Base-by-base conservation (phyloP, 2,329 filamentous ascomycete genomes). In the Grosmannia serpens region DNA sequence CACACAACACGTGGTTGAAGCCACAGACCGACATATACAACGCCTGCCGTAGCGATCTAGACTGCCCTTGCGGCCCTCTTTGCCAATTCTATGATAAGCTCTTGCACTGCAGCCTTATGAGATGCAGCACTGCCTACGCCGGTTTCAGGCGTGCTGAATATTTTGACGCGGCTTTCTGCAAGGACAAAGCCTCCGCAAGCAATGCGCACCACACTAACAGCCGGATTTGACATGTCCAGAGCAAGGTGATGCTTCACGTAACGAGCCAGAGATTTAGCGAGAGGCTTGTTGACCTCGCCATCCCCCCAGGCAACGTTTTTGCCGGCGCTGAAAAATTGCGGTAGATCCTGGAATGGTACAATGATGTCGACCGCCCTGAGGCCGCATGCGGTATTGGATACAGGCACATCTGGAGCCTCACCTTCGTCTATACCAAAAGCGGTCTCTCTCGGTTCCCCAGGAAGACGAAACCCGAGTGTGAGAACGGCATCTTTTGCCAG, bases 101-200 rank as follows among this genome's bases (percentile, higher is more conserved):
- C 44, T 11, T 33, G 55, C 15, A 57, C 41, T 11, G 58, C 58
- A 6, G 27, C 24, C 11, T 24, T 26, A 22, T 58, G 53, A 50
- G 53, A 20, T 58, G 56, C 13, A 24, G 56, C 26, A 53, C 31
- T 3, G 59, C 53, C 26, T 26, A 27, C 7, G 15, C 9, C 20
- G 9, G 50, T 27, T 0, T 33, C 44, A 3, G 49, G 22, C 4
- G 56, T 22, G 22, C 31, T 52, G 49, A 75, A 73, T 17, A 82
- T 66, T 67, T 83, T 83, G 24, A 83, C 55, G 31, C 78, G 71
- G 13, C 70, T 75, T 61, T 81, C 79, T 0, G 77, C 77, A 13
- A 83, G 68, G 44, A 78, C 76, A 58, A 84, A 84, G 0, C 79
- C 80, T 0, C 75, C 77, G 60, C 80, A 83, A 0, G 78, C 79